These are phyloP conservation scores for Drechmeria coniospora DNA, from an alignment of 2,329 filamentous ascomycete genomes.

Conservation along the genomic window DNA sequence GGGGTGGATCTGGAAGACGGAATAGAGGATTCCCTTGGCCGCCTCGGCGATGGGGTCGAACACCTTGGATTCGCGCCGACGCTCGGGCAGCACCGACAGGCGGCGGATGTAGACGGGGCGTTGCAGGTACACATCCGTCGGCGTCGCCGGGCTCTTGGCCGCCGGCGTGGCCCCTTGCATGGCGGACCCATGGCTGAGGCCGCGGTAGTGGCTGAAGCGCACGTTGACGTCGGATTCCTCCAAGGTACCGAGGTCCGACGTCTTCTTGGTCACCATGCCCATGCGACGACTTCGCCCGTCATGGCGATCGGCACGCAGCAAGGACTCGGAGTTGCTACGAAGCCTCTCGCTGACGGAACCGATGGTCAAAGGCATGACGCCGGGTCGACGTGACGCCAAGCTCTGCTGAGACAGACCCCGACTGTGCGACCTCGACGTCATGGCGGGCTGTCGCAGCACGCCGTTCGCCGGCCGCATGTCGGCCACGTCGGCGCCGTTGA, in stretches of 20 bases:
- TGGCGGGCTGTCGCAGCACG: constrained; percentile 50
- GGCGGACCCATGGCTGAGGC: constrained; percentile 52
- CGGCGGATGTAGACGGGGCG: constrained; percentile 48
- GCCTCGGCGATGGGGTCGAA: constrained; percentile 48
- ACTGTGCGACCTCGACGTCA: constrained; percentile 64
- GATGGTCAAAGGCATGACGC: constrained; percentile 55
- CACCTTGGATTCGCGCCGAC: constrained; percentile 44
- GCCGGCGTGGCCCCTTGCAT: constrained; percentile 37
- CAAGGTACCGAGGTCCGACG: constrained; percentile 44
- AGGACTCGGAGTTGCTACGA: constrained; percentile 49
- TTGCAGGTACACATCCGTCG: constrained; percentile 39
- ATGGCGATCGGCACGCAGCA: constrained; percentile 36
- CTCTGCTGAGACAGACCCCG: constrained; percentile 58
- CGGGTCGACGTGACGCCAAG: constrained; percentile 48
- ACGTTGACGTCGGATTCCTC: constrained; percentile 49
- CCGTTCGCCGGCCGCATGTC: constrained; percentile 54
- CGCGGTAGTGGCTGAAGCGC: constrained; percentile 50
- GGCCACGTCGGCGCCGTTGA: constrained; percentile 55
- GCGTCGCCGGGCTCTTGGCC: constrained; percentile 41
- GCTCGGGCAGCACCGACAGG: constrained; percentile 47
- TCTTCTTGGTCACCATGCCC: constrained; percentile 45
- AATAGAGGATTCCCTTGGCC: constrained; percentile 51
- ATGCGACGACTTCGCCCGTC: constrained; percentile 45
- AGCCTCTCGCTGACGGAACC: constrained; percentile 53
- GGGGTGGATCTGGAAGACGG: constrained; percentile 52